Evolutionary conservation across 495 filamentous ascomycete species (phyloP), one percentile per base, ranked within the genome.

Genomic region (Acidomyces sp.): DNA sequence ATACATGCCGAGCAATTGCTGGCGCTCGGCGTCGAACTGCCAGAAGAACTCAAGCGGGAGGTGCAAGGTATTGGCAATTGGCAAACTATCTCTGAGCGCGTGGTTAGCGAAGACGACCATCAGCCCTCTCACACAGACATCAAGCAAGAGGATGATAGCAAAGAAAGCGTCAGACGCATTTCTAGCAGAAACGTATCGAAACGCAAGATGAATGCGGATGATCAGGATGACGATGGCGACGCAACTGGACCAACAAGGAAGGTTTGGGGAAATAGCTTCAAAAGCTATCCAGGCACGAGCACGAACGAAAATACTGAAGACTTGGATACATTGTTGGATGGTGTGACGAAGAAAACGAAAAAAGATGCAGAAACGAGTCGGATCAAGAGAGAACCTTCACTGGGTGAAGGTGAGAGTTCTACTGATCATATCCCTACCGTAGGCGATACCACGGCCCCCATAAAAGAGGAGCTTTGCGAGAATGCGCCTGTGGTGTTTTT

Each of bases 1-100:
- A 70, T 64, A 43, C 92, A 96, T 56, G 67, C 93, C 54, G 76
- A 80, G 40, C 85, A 95, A 61, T 65, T 99, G 2, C 84, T 78
- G 3, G 82, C 79, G 35, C 72, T 99, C 69, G 90, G 90, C 0
- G 74, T 99, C 30, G 72, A 72, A 13, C 73, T 96, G 24, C 90
- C 90, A 9, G 77, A 85, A 21, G 79, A 88, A 51, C 75, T 77
- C 48, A 66, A 85, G 37, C 60, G 66, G 5, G 80, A 85, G 39
- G 77, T 94, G 75, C 85, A 85, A 3, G 70, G 94, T 65, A 77
- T 77, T n/a, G 85, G 90, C 16, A 81, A 90, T 32, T 99, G 90
- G 90, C 70, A 82, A 52, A 79, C 78, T 5, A 71, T 82, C 1
- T 69, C 71, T 2, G 72, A 77, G 54, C 64, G 49, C 32, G 53